Conservation (phyloP, 306 rosid species). For the Cicer bijugum region DNA sequence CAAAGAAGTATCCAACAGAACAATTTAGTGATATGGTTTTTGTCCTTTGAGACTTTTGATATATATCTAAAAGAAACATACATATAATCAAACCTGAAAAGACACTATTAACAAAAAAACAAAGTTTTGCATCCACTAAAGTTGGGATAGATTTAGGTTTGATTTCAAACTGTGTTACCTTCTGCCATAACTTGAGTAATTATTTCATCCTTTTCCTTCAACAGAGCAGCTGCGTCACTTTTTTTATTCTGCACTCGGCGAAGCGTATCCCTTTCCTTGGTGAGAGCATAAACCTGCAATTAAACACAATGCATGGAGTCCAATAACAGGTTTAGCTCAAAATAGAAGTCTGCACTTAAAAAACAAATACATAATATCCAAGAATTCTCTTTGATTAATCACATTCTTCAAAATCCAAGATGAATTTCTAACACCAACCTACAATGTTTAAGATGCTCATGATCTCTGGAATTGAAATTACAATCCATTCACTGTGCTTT, state of each 20-base stretch:
- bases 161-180: conserved; percentile 57
- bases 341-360: conserved; percentile 27
- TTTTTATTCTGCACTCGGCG: conserved; percentile 92
- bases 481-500: background rate
- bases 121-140: conserved; percentile 2
- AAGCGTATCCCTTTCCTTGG: conserved; percentile 96
- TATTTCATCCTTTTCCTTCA: conserved; percentile 99
- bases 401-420: conserved; percentile 32
- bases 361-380: conserved; percentile 28
- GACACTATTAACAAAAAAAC: conserved; percentile 9
- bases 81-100: conserved; percentile 32
- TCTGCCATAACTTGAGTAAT: conserved; percentile 99
- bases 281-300: conserved; percentile 88
- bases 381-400: conserved; percentile 38
- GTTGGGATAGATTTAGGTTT: conserved; percentile 32
- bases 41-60: conserved; percentile 29
- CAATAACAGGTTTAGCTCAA: conserved; percentile 16
- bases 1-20: conserved; percentile 9
- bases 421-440: conserved; percentile 28
- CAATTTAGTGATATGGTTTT: conserved; percentile 20
- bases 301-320: conserved; percentile 36
- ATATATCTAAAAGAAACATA: conserved; percentile 34
- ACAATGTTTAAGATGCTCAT: conserved; percentile 39
- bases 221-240: conserved; percentile 96
- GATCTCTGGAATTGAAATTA: conserved; percentile 22